Evolutionary conservation across 2,329 filamentous ascomycete species (phyloP), one percentile per base, ranked within the genome.

Genomic region (Penicillium thymicola): DNA sequence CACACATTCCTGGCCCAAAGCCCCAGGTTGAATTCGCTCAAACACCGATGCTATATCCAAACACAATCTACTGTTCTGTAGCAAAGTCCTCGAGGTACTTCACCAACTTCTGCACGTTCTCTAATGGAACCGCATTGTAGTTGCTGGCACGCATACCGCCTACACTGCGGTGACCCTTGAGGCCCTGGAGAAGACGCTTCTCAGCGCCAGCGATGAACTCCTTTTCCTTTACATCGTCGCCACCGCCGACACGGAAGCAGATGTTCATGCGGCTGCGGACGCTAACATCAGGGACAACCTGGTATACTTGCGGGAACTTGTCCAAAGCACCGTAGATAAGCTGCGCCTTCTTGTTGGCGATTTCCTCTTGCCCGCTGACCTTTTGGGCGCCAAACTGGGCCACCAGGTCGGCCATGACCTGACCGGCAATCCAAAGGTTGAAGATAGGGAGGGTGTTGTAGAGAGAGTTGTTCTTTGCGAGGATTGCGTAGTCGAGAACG

Each of bases 371-470:
- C 1, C 89, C 90, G 16, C 83, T 80, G 6, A 95, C 88, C 68
- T 88, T 90, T 58, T 81, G 76, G 63, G 86, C 75, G 3, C 85
- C 81, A 72, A 84, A 89, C 0, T 79, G 82, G 18, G 77, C 69
- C 14, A 96, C 80, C 0, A 96, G 82, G 61, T 84, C 86, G 69
- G 89, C 85, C 70, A 97, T 87, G 50, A 97, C 92, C 71, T 90
- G 86, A n/a, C 92, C 92, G 16, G 90, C 90, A 52, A 97, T 85
- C 67, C 88, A 97, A 37, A 97, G 89, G 72, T 93, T 92, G 61
- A 97, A 96, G 68, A 97, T 96, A 68, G 90, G 92, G 11, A 97
- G 79, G 0, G 93, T 97, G 76, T 97, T 97, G 79, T 97, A 97
- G 28, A 97, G 82, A 65, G 89, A 94, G 78, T 96, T 94, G 78